These are phyloP conservation scores for Malus sieversii DNA, from an alignment of 306 rosid genomes.

Conservation along the genomic window DNA sequence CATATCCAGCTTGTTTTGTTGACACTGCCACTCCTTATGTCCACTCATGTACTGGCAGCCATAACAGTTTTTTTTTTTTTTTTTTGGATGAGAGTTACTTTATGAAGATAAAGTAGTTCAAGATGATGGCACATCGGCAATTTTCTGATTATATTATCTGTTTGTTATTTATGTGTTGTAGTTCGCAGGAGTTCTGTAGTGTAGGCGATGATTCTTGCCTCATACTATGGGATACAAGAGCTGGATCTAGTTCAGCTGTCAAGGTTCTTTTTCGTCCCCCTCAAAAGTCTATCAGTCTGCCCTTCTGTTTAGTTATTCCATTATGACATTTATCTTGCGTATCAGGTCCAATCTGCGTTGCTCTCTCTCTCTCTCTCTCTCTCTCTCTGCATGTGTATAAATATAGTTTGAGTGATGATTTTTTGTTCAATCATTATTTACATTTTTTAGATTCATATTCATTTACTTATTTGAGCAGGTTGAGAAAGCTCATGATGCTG, in stretches of 20 bases:
- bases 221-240: slow-evolving; percentile 82
- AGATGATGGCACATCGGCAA: not conserved
- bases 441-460: not conserved
- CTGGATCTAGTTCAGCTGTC: slow-evolving; percentile 58
- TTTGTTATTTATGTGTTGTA: slow-evolving; percentile 6
- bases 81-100: not conserved
- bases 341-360: not conserved
- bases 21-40: not conserved
- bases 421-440: not conserved
- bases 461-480: slow-evolving; percentile 46
- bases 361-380: not conserved
- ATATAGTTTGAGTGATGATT: not conserved
- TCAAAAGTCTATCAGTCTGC: not conserved
- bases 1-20: slow-evolving; percentile 8
- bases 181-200: slow-evolving; percentile 51
- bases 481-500: slow-evolving; percentile 87
- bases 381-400: not conserved
- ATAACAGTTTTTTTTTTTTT: not conserved
- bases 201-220: slow-evolving; percentile 92
- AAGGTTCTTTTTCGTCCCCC: slow-evolving; percentile 34
- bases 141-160: not conserved
- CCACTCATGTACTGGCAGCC: not conserved
- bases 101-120: not conserved
- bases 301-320: not conserved
- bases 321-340: not conserved